Conservation (phyloP, 805 yeast species). For the Tetrapisispora nanseiensis region DNA sequence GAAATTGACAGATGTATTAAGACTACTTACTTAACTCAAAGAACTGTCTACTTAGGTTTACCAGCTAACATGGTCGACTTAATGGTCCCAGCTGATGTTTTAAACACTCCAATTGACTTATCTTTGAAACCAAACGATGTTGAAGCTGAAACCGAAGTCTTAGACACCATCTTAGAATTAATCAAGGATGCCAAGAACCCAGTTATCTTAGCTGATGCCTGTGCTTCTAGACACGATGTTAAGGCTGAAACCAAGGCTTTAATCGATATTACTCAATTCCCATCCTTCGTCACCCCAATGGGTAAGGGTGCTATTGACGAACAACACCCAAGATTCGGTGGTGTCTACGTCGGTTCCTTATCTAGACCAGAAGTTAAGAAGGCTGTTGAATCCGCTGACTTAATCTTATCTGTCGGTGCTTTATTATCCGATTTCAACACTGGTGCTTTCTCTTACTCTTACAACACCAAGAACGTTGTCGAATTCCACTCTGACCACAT, state of each 20-base stretch:
- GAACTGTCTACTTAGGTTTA: constrained; percentile 75
- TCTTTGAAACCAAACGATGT: constrained; percentile 46
- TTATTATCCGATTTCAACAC: constrained; percentile 83
- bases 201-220: constrained; percentile 73
- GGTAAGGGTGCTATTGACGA: constrained; percentile 78
- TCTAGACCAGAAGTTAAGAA: constrained; percentile 63
- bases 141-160: constrained; percentile 55
- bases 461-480: constrained; percentile 62
- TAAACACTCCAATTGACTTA: constrained; percentile 59
- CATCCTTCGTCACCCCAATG: constrained; percentile 82
- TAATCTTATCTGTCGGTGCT: constrained; percentile 72
- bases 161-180: constrained; percentile 42
- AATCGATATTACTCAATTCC: constrained; percentile 62
- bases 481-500: constrained; percentile 74
- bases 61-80: constrained; percentile 75
- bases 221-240: constrained; percentile 71
- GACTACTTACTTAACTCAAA: constrained; percentile 58
- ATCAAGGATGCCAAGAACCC: constrained; percentile 57
- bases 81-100: constrained; percentile 44
- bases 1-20: constrained; percentile 67
- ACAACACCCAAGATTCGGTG: constrained; percentile 63
- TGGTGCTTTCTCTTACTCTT: constrained; percentile 72
- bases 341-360: constrained; percentile 78
- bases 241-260: constrained; percentile 52
- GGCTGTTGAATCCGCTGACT: constrained; percentile 64